Evolutionary conservation across 2,329 filamentous ascomycete genomes (phyloP).

Genomic region (Blumeria hordei): DNA sequence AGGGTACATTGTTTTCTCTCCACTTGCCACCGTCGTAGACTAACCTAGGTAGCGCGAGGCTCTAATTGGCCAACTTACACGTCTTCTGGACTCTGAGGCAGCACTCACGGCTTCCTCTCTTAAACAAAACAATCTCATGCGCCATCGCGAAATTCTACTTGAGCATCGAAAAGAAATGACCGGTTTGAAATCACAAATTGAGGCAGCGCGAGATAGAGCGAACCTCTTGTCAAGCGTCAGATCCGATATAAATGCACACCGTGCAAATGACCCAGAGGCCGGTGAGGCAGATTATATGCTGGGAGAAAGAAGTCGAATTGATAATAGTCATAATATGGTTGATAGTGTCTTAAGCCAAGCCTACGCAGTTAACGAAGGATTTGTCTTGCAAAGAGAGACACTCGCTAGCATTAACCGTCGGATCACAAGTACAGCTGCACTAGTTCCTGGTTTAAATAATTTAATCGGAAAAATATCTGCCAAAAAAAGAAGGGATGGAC

Average conservation of each 20-base stretch:
- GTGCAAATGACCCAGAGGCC: conserved; percentile 52
- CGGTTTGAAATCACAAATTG: conserved; percentile 48
- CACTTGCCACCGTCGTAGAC: background rate
- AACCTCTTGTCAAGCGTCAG: conserved; percentile 82
- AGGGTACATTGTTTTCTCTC: conserved; percentile 32
- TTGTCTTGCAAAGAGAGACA: conserved; percentile 67
- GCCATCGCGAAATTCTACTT: conserved; percentile 71
- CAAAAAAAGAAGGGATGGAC: conserved; percentile 82
- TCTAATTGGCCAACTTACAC: conserved; percentile 58
- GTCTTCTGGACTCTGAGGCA: conserved; percentile 82
- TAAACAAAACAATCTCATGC: conserved; percentile 88
- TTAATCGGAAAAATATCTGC: conserved; percentile 81
- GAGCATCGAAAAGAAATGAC: conserved; percentile 68
- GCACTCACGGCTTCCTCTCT: conserved; percentile 67
- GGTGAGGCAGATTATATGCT: conserved; percentile 96
- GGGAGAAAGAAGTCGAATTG: conserved; percentile 61
- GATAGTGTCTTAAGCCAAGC: conserved; percentile 85
- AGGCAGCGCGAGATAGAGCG: conserved; percentile 59
- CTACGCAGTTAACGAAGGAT: conserved; percentile 88
- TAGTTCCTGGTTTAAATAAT: conserved; percentile 80
- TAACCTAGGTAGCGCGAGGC: conserved; percentile 40
- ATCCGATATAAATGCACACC: conserved; percentile 78
- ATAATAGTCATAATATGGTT: conserved; percentile 71
- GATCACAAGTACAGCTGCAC: conserved; percentile 70
- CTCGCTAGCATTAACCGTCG: conserved; percentile 71